Evolutionary conservation across 495 filamentous ascomycete species (phyloP), one percentile per base, ranked within the genome.

Genomic region (Pyrenula massariospora): DNA sequence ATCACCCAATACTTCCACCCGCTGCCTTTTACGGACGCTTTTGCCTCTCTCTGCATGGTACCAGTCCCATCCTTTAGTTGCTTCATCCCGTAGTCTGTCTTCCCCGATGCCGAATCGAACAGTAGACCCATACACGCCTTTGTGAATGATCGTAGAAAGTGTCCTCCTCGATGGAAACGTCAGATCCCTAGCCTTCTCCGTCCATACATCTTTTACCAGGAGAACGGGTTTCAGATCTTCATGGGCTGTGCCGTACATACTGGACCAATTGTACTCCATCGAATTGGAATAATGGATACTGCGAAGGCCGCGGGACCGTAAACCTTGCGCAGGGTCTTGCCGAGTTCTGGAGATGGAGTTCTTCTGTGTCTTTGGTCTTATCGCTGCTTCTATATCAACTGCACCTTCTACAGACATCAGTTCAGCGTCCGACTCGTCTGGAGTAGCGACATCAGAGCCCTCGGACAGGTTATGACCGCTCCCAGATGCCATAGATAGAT

Each of bases 51-150:
- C 54, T 12, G 69, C 63, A 55, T 75, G 70, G 57, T 80, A 86
- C 82, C 81, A 84, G 56, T 74, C 67, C 77, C 78, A 82, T n/a
- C 70, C 73, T 12, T 59, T 58, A 0, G 70, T 73, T 51, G 68
- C 68, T 64, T 83, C 79, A 50, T 55, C 65, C 42, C 69, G 57
- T 31, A 70, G 24, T 50, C 70, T 70, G 48, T 73, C 74, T 22
- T 72, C 69, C 3, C 64, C 58, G 19, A 66, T 60, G 2, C 74
- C 74, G 57, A 68, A 68, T 0, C 68, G 68, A 56, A 66, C 60
- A 11, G 73, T 79, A 54, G 74, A 77, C n/a, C 63, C 65, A 52
- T 74, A 68, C 47, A 68, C 65, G 55, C 73, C 58, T 12, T 64
- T 67, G n/a, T 60, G 63, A 36, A 42, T 51, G 21, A 59, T 66